These are phyloP conservation scores for Elaeis oleifera DNA, from an alignment of 202 grass and related monocot species.

Conservation along the genomic window DNA sequence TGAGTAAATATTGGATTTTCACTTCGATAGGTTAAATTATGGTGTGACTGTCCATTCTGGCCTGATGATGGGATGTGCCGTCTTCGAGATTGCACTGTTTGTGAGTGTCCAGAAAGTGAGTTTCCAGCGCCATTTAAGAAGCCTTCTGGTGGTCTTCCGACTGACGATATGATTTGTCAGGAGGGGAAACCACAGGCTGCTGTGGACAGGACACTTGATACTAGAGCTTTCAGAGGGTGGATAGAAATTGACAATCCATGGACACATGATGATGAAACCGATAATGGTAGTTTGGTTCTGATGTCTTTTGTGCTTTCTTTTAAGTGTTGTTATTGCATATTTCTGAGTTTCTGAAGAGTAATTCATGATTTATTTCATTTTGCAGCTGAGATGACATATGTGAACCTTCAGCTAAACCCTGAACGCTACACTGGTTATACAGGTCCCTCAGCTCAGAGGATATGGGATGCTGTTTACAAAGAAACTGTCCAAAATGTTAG, in stretches of 20 bases:
- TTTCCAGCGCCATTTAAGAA: conserved; percentile 90
- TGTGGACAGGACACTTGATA: conserved; percentile 91
- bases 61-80: conserved; percentile 95
- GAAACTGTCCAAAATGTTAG: conserved; percentile 99
- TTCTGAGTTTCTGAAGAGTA: too few relatives aligned
- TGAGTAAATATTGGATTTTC: too few relatives aligned
- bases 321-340: too few relatives aligned
- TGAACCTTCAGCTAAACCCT: conserved; percentile 90
- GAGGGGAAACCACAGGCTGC: conserved; percentile 84
- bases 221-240: conserved; percentile 80
- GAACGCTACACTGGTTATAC: conserved; percentile 96
- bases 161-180: conserved; percentile 70
- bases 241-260: conserved; percentile 90
- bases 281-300: conserved; percentile 46
- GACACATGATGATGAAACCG: conserved; percentile 95
- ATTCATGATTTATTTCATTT: neutral
- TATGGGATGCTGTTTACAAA: conserved; percentile 96
- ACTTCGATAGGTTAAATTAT: conserved; percentile 68
- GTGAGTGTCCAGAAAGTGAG: conserved; percentile 86
- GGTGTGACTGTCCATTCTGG: conserved; percentile 98
- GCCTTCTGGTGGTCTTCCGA: conserved; percentile 44
- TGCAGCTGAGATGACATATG: conserved; percentile 92
- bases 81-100: conserved; percentile 86
- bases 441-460: conserved; percentile 69
- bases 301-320: neutral